Evolutionary conservation across 2,329 filamentous ascomycete genomes (phyloP).

Genomic region (Botrytis hyacinthi): DNA sequence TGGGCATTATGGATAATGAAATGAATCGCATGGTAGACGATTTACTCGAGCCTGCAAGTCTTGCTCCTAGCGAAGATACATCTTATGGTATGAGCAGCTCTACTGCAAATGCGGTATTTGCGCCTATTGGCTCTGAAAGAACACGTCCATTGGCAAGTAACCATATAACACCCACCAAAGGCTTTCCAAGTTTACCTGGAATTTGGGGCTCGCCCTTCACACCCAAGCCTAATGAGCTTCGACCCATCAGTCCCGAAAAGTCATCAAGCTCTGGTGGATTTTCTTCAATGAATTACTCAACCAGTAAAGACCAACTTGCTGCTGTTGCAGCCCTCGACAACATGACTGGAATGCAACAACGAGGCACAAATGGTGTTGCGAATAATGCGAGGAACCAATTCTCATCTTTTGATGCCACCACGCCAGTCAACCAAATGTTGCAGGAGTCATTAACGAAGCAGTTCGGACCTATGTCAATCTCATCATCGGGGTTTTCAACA

Average conservation of each 20-base stretch:
- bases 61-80: conserved; percentile 43
- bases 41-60: conserved; percentile 44
- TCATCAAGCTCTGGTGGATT: conserved; percentile 35
- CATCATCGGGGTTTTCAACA: conserved; percentile 46
- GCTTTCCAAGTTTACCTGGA: conserved; percentile 42
- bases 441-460: conserved; percentile 32
- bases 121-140: conserved; percentile 40
- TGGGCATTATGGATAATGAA: conserved; percentile 43
- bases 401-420: conserved; percentile 21
- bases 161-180: conserved; percentile 32
- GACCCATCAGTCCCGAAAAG: conserved; percentile 41
- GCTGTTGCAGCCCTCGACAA: conserved; percentile 33
- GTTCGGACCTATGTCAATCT: conserved; percentile 26
- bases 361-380: conserved; percentile 23
- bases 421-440: conserved; percentile 29
- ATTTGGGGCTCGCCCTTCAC: conserved; percentile 48
- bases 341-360: conserved; percentile 26
- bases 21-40: conserved; percentile 59
- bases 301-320: conserved; percentile 27
- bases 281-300: conserved; percentile 38
- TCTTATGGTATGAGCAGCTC: conserved; percentile 56
- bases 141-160: conserved; percentile 37
- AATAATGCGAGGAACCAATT: conserved; percentile 13
- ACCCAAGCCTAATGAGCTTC: conserved; percentile 43
- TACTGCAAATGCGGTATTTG: conserved; percentile 52